Base-by-base conservation (phyloP, 2,329 filamentous ascomycete species). In the Hypoxylon sp. region DNA sequence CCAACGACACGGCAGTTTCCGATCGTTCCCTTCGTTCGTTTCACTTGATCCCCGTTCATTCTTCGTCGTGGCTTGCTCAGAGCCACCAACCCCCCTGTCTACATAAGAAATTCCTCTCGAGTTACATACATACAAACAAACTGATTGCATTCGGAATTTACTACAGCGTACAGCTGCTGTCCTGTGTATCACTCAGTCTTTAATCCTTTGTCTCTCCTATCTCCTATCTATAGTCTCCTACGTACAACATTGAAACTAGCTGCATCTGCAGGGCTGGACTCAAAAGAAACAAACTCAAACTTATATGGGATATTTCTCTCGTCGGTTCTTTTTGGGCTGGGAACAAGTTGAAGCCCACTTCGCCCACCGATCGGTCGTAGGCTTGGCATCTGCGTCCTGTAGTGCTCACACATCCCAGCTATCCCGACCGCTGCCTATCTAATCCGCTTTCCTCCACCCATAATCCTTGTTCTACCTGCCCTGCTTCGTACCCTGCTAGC, bases 361-460 rank as follows among this genome's bases (percentile, higher is more conserved):
- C 53, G 53, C 55, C 51, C 62, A 63, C 69, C 67, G 71, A 73
- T 71, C 69, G 71, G 60, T 62, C 67, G 68, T 68, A 55, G 67
- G 59, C 67, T 68, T 67, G 63, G 66, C 70, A 56, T 71, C 68
- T 71, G 60, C 63, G 51, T 56, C 50, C 63, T 66, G 65, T 50
- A 64, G 65, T 59, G 60, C 60, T 62, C 63, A 58, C 65, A n/a
- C 66, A 58, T 58, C 57, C 63, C 63, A 67, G 68, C 63, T 64
- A 50, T 69, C 55, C 62, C 62, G 62, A 68, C 65, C 59, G 53
- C 53, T 59, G 58, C 38, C 63, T 43, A 28, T 62, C 67, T 53
- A 64, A 65, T 62, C 64, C 59, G 65, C 63, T 61, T 11, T 60
- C 65, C 59, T 62, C 60, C 61, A 67, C 55, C 62, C 66, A 30